Evolutionary conservation across 2,329 filamentous ascomycete genomes (phyloP).

Genomic region (Zymoseptoria crescenta): DNA sequence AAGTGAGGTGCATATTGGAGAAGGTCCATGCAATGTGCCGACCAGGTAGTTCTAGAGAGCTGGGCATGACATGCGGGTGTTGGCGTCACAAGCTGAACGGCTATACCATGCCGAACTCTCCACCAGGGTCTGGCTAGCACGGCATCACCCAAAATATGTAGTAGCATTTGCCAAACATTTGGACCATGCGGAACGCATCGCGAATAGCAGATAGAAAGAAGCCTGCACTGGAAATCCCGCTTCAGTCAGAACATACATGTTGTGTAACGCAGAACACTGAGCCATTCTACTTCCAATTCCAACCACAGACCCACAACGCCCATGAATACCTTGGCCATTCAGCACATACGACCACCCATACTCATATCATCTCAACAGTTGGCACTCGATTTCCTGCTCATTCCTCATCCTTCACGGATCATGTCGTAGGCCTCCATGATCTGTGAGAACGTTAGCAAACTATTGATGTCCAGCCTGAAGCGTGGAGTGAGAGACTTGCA

Average conservation of each 20-base stretch:
- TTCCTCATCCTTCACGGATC: constrained; percentile 27
- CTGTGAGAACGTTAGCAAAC: constrained; percentile 19
- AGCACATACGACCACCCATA: background rate
- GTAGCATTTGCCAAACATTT: background rate
- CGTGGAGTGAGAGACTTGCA: constrained; percentile 36
- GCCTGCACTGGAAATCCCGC: no score
- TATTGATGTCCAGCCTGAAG: no score
- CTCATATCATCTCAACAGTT: background rate
- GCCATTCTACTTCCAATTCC: no score
- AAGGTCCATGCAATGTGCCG: background rate
- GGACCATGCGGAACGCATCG: no score
- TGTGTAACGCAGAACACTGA: no score
- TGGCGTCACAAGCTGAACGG: background rate
- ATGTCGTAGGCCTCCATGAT: constrained; percentile 56
- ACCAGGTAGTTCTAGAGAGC: background rate
- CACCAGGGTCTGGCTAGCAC: background rate
- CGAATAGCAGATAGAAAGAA: no score
- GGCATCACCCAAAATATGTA: background rate
- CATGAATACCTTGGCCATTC: no score
- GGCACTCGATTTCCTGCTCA: background rate
- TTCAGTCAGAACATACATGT: no score
- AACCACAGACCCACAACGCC: no score
- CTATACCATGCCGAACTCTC: background rate
- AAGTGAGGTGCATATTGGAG: background rate
- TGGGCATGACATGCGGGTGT: background rate